phyloP scores from a whole-genome alignment of 352 stramenopile species.

The Phytophthora megakarya region DNA sequence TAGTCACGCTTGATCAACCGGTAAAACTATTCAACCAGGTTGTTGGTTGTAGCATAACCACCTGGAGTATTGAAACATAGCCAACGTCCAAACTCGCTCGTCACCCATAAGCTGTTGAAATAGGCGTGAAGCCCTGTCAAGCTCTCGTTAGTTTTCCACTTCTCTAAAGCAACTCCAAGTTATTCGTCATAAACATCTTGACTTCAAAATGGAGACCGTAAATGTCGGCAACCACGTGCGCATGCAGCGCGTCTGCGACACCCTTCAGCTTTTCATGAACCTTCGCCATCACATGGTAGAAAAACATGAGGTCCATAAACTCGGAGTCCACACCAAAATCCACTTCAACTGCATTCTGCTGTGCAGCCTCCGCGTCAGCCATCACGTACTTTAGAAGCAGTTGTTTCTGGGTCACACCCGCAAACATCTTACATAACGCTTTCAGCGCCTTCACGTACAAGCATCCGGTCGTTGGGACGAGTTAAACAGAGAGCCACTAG shows the following conservation, averaged over 20 bases:
- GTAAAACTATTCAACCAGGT: slow-evolving; percentile 13
- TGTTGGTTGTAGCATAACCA: slow-evolving; percentile 8
- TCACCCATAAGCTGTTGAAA: not conserved
- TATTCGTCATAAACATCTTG: not conserved
- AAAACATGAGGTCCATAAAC: slow-evolving; percentile 26
- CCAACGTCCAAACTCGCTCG: slow-evolving; percentile 10
- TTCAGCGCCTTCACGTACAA: not conserved
- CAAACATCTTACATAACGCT: not conserved
- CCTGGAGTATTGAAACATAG: slow-evolving; percentile 20
- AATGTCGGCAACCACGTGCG: slow-evolving; percentile 14
- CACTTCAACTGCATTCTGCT: not conserved
- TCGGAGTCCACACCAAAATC: slow-evolving; percentile 5
- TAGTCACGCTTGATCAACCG: slow-evolving; percentile 31
- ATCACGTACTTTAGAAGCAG: slow-evolving; percentile 1
- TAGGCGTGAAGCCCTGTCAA: not conserved
- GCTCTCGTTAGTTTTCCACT: not conserved
- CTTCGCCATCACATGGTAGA: slow-evolving; percentile 36
- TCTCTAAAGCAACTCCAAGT: not conserved
- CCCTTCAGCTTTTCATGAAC: too few species aligned
- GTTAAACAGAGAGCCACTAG: slow-evolving; percentile 23
- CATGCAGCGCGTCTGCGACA: not conserved
- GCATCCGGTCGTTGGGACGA: not conserved
- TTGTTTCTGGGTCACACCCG: not conserved
- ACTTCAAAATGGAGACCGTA: slow-evolving; percentile 23
- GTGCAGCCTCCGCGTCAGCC: not conserved